phyloP scores from a whole-genome alignment of 768 basidiomycete species.

The Mycena maculata region DNA sequence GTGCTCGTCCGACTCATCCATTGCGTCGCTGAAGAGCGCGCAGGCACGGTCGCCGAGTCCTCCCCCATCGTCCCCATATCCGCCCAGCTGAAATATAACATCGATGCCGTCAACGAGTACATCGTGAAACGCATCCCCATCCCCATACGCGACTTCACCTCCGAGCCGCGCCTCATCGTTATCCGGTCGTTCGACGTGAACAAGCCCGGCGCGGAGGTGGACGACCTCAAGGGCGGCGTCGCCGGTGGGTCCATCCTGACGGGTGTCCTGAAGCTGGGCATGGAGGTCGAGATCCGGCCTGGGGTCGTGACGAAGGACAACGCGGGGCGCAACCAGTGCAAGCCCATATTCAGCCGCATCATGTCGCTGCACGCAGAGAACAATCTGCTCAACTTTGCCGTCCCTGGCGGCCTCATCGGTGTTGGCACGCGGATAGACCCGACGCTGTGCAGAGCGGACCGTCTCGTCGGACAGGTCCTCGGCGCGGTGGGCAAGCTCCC shows the following conservation, averaged over 20 bases:
- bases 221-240: constrained; percentile 97
- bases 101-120: constrained; percentile 98
- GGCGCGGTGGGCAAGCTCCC: constrained; percentile 95
- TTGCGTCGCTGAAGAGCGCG: constrained; percentile 5
- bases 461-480: constrained; percentile 95
- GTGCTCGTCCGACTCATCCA: constrained; percentile 28
- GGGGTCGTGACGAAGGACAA: constrained; percentile 97
- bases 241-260: constrained; percentile 97
- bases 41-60: constrained; percentile 95
- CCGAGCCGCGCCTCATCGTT: constrained; percentile 94
- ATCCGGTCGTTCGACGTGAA: constrained; percentile 99
- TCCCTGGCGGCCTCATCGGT: constrained; percentile 98
- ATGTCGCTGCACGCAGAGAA: constrained; percentile 95
- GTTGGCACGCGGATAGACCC: constrained; percentile 98
- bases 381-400: constrained; percentile 93
- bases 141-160: constrained; percentile 91
- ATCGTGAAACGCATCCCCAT: constrained; percentile 97
- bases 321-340: constrained; percentile 89
- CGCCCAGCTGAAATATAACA: constrained; percentile 98
- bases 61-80: constrained; percentile 99
- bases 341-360: constrained; percentile 92
- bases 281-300: constrained; percentile 96
- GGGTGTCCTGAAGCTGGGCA: constrained; percentile 89
- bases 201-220: constrained; percentile 97
- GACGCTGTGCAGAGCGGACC: constrained; percentile 95